Conservation (phyloP, 2,329 filamentous ascomycete genomes). For the Scedosporium apiospermum region DNA sequence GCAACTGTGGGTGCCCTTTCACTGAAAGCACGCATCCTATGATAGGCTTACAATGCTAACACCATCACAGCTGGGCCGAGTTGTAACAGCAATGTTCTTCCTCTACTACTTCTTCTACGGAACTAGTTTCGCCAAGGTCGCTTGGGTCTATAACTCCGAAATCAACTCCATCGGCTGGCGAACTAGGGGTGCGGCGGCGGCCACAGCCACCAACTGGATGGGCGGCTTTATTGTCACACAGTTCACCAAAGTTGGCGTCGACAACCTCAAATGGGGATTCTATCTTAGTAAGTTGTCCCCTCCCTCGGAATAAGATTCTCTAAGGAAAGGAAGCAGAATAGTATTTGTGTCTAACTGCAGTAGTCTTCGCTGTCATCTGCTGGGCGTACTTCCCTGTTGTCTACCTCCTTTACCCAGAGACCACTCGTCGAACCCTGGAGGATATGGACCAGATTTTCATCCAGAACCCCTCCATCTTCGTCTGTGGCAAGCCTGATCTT, state of each 20-base stretch:
- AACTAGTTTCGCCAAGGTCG: constrained; percentile 26
- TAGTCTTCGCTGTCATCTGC: constrained; percentile 23
- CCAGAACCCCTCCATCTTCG: constrained; percentile 18
- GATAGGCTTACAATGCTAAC: neutral
- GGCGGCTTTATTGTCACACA: constrained; percentile 31
- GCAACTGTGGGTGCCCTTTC: constrained; percentile 13
- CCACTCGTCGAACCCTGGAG: constrained; percentile 33
- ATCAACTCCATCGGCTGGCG: constrained; percentile 32
- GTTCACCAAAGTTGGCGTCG: constrained; percentile 31
- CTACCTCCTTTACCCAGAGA: constrained; percentile 41
- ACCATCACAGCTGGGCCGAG: constrained; percentile 21
- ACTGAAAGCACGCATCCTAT: neutral
- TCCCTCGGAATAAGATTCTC: neutral
- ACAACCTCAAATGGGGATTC: constrained; percentile 30
- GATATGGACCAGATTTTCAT: constrained; percentile 36
- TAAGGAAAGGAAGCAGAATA: neutral
- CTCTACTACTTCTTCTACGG: constrained; percentile 32
- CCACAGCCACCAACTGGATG: constrained; percentile 35
- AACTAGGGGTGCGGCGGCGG: constrained; percentile 30
- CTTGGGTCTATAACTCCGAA: constrained; percentile 32
- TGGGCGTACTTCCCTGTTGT: constrained; percentile 27
- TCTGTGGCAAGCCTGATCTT: constrained; percentile 21
- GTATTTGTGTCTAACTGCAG: neutral
- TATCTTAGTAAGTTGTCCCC: constrained; percentile 25
- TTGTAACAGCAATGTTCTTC: constrained; percentile 32